Conservation (phyloP, 345 rosid species). For the Lepidium sativum region DNA sequence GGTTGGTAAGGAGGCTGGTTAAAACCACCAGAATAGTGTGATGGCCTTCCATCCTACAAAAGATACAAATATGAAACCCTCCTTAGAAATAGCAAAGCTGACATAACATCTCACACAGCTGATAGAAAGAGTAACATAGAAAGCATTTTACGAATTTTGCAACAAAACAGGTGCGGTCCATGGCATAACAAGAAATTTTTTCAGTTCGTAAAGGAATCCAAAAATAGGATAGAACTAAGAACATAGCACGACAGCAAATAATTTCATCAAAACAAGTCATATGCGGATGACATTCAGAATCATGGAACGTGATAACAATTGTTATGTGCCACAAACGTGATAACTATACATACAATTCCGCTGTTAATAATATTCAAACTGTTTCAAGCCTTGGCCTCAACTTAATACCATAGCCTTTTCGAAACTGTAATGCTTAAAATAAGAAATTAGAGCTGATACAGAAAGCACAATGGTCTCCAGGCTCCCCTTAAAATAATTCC, state of each 20-base stretch:
- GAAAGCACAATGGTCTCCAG: constrained; percentile 12
- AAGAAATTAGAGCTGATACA: constrained; percentile 1
- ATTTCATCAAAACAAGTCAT: constrained; percentile 5
- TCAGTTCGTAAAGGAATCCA: neutral
- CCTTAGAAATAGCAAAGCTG: neutral
- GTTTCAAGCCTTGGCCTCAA: constrained; percentile 12
- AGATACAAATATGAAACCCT: neutral
- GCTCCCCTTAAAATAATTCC: constrained; percentile 4
- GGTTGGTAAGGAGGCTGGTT: constrained; percentile 58
- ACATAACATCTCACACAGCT: neutral
- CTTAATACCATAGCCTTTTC: neutral
- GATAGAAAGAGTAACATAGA: neutral
- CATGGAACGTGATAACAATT: neutral
- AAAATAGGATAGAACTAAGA: constrained; percentile 1
- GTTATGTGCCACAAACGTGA: neutral
- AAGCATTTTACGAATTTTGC: neutral
- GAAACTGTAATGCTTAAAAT: constrained; percentile 1
- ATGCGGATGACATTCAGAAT: neutral
- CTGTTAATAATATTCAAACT: neutral
- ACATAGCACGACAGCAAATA: neutral
- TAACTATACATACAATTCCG: neutral
- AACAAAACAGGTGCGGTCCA: constrained; percentile 1
- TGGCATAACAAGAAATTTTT: neutral
- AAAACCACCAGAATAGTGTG: constrained; percentile 48
- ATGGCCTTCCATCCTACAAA: constrained; percentile 55